Evolutionary conservation across 108 stramenopile genomes (phyloP).

Genomic region (Cylindrotheca fusiformis): DNA sequence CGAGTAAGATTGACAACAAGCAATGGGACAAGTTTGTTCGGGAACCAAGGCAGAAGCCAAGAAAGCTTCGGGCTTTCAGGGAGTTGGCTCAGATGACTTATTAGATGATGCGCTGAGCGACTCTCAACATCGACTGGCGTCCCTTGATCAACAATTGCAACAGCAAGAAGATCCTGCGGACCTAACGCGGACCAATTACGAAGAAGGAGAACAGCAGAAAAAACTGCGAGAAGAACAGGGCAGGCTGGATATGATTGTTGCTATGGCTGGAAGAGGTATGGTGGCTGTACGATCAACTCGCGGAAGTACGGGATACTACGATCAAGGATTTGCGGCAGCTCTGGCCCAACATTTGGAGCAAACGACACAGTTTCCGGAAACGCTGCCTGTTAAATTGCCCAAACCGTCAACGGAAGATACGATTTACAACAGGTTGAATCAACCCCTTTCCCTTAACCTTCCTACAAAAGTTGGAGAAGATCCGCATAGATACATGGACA

Average conservation of each 20-base stretch:
- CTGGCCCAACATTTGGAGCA: slow-evolving; percentile 45
- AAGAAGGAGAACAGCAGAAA: slow-evolving; percentile 25
- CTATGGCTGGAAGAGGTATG: slow-evolving; percentile 45
- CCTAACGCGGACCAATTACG: neutral
- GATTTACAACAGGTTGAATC: slow-evolving; percentile 21
- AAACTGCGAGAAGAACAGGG: slow-evolving; percentile 38
- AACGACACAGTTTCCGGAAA: slow-evolving; percentile 40
- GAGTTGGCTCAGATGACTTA: slow-evolving; percentile 5
- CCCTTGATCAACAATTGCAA: slow-evolving; percentile 20
- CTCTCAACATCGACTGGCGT: neutral
- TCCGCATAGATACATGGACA: slow-evolving; percentile 64
- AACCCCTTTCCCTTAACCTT: slow-evolving; percentile 33
- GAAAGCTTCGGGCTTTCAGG: slow-evolving; percentile 23
- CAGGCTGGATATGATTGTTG: slow-evolving; percentile 46
- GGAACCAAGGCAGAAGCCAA: slow-evolving; percentile 22
- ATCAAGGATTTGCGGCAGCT: slow-evolving; percentile 58
- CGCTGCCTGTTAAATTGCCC: slow-evolving; percentile 19
- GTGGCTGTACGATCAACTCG: slow-evolving; percentile 50
- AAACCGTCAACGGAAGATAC: neutral
- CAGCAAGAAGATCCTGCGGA: neutral
- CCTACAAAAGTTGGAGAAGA: slow-evolving; percentile 63
- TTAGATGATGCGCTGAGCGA: neutral
- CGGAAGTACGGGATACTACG: slow-evolving; percentile 45
- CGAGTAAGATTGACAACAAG: too few species aligned
- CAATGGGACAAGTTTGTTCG: slow-evolving; percentile 41